Evolutionary conservation across 2,329 filamentous ascomycete genomes (phyloP).

Genomic region (Aspergillus sp.): DNA sequence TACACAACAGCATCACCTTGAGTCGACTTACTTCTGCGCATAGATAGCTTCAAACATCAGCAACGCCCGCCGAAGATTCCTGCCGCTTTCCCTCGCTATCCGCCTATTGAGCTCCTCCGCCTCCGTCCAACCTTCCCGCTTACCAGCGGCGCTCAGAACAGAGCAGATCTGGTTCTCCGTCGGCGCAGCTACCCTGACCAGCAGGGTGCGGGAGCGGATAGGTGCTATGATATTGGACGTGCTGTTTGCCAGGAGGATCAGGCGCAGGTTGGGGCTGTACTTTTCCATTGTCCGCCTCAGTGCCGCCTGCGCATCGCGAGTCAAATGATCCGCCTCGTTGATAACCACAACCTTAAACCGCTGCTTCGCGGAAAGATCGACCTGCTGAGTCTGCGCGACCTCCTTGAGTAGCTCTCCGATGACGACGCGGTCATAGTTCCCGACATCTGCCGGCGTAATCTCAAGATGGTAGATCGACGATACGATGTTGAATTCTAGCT

Average conservation of each 20-base stretch:
- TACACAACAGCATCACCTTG: slow-evolving; percentile 3
- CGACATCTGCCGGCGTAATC: slow-evolving; percentile 94
- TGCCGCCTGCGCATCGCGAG: slow-evolving; percentile 88
- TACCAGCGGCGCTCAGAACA: slow-evolving; percentile 60
- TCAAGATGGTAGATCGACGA: slow-evolving; percentile 95
- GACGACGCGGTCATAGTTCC: slow-evolving; percentile 91
- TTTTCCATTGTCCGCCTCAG: slow-evolving; percentile 97
- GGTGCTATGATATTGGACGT: slow-evolving; percentile 99
- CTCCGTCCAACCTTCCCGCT: slow-evolving; percentile 71
- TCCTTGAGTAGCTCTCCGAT: slow-evolving; percentile 94
- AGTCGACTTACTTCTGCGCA: slow-evolving; percentile 71
- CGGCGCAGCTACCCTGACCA: slow-evolving; percentile 86
- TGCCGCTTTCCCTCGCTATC: slow-evolving; percentile 81
- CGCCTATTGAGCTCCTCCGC: slow-evolving; percentile 67
- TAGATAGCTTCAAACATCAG: slow-evolving; percentile 97
- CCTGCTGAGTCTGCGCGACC: slow-evolving; percentile 96
- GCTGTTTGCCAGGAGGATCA: slow-evolving; percentile 89
- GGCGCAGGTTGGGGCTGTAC: slow-evolving; percentile 85
- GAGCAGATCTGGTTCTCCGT: slow-evolving; percentile 73
- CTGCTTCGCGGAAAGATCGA: slow-evolving; percentile 84
- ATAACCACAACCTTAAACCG: slow-evolving; percentile 98
- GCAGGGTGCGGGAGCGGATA: slow-evolving; percentile 80
- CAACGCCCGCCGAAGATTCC: slow-evolving; percentile 80
- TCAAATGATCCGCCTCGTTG: slow-evolving; percentile 94
- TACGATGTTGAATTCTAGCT: slow-evolving; percentile 98